These are phyloP conservation scores for Rhododendron kiyosumense DNA, from an alignment of 148 eudicot genomes.

Conservation along the genomic window DNA sequence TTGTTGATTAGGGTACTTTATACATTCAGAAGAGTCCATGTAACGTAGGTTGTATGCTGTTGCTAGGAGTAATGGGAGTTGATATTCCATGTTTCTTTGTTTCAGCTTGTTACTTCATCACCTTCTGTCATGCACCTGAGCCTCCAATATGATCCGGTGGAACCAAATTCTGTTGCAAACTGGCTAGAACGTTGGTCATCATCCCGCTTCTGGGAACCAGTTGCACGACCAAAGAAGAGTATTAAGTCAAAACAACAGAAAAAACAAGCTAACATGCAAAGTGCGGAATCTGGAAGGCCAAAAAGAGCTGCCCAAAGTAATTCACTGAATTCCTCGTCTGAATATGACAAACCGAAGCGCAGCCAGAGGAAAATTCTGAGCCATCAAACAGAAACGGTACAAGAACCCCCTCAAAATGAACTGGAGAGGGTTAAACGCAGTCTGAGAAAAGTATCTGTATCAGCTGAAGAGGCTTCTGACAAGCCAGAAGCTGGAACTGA, in stretches of 20 bases:
- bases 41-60: not conserved
- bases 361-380: conserved; percentile 30
- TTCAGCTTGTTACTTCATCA: conserved; percentile 44
- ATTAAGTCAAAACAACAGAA: conserved; percentile 23
- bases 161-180: conserved; percentile 51
- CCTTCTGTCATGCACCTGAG: conserved; percentile 43
- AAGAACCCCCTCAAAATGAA: conserved; percentile 50
- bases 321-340: conserved; percentile 26
- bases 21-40: not conserved
- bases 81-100: conserved; percentile 17
- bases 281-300: conserved; percentile 27
- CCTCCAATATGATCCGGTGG: conserved; percentile 47
- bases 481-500: conserved; percentile 34
- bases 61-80: not conserved
- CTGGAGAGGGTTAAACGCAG: conserved; percentile 60
- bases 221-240: conserved; percentile 31
- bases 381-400: conserved; percentile 35
- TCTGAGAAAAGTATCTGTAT: conserved; percentile 46
- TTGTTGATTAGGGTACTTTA: not conserved
- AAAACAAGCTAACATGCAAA: conserved; percentile 26
- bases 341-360: conserved; percentile 42
- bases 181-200: conserved; percentile 69
- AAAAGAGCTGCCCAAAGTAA: conserved; percentile 31
- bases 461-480: conserved; percentile 26
- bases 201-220: conserved; percentile 52